A percentile compares a stretch with the other conserved stretches of the same genome.
Evolutionary conservation across 1,284 basidiomycete genomes (phyloP).

Genomic region (Cryptococcus sp.): DNA sequence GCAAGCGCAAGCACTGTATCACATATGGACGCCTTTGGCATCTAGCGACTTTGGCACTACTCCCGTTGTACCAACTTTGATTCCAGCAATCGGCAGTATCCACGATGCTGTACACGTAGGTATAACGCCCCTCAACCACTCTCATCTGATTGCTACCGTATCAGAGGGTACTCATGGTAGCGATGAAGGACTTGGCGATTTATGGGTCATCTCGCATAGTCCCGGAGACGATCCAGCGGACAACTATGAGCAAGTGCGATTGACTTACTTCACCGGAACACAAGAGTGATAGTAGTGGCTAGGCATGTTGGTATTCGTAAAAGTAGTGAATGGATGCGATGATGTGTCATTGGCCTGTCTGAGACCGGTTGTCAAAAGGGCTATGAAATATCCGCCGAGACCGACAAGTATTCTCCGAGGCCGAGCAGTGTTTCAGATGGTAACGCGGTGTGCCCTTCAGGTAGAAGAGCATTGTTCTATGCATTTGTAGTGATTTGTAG

Average conservation of each 20-base stretch:
- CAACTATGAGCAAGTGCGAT: constrained; percentile 27
- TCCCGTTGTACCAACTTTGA: constrained; percentile 12
- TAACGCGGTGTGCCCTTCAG: too few species aligned
- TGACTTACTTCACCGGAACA: constrained; percentile 18
- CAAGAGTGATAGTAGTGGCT: too few species aligned
- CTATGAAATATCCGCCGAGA: too few species aligned
- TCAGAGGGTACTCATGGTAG: constrained; percentile 14
- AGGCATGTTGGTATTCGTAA: too few species aligned
- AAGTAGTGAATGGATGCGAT: too few species aligned
- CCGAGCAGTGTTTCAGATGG: too few species aligned
- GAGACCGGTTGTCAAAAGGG: too few species aligned
- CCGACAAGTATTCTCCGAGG: too few species aligned
- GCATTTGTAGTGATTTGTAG: too few species aligned
- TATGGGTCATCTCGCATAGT: constrained; percentile 28
- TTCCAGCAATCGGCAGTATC: constrained; percentile 22
- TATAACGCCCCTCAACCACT: constrained; percentile 27
- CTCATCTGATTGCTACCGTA: constrained; percentile 20
- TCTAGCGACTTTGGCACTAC: neutral
- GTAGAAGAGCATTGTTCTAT: too few species aligned
- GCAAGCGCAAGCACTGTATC: constrained; percentile 19
- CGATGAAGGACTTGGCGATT: constrained; percentile 6
- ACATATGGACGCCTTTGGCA: constrained; percentile 25
- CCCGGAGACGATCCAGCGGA: constrained; percentile 27
- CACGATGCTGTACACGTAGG: constrained; percentile 23
- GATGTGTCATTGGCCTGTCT: too few species aligned